These are phyloP conservation scores for Andrographis paniculata DNA, from an alignment of 305 asterid genomes.

Conservation along the genomic window DNA sequence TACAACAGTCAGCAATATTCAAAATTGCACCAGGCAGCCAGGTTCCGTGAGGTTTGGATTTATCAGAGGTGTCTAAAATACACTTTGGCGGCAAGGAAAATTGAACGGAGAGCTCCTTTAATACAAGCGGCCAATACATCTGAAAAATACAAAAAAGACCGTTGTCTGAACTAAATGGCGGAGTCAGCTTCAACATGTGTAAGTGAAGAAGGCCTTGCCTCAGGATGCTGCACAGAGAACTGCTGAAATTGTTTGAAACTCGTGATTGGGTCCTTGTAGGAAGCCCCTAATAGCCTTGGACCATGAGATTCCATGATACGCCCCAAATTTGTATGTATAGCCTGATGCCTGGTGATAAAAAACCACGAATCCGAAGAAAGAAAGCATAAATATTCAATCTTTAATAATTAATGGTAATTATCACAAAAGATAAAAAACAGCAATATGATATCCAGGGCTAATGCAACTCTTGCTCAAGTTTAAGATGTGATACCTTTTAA, in stretches of 20 bases:
- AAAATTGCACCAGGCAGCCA: slow-evolving; percentile 88
- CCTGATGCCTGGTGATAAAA: slow-evolving; percentile 38
- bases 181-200: slow-evolving; percentile 9
- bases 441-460: no score
- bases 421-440: background rate
- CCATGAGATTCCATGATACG: slow-evolving; percentile 77
- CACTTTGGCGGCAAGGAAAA: slow-evolving; percentile 52
- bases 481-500: no score
- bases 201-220: slow-evolving; percentile 40
- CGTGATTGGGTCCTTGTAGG: slow-evolving; percentile 69
- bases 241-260: slow-evolving; percentile 67
- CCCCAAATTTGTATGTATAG: slow-evolving; percentile 70
- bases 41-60: slow-evolving; percentile 54
- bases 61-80: slow-evolving; percentile 62
- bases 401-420: slow-evolving; percentile 1
- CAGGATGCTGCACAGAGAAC: slow-evolving; percentile 74
- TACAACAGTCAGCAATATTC: slow-evolving; percentile 86
- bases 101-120: slow-evolving; percentile 55
- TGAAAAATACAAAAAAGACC: slow-evolving; percentile 22
- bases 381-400: background rate
- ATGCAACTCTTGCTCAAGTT: no score
- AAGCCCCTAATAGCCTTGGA: slow-evolving; percentile 55
- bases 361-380: slow-evolving; percentile 4
- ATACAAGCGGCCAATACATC: slow-evolving; percentile 71
- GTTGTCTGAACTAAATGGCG: background rate